These are phyloP conservation scores for Isabelozyma pseudorhagii DNA, from an alignment of 805 yeast genomes.

Conservation along the genomic window DNA sequence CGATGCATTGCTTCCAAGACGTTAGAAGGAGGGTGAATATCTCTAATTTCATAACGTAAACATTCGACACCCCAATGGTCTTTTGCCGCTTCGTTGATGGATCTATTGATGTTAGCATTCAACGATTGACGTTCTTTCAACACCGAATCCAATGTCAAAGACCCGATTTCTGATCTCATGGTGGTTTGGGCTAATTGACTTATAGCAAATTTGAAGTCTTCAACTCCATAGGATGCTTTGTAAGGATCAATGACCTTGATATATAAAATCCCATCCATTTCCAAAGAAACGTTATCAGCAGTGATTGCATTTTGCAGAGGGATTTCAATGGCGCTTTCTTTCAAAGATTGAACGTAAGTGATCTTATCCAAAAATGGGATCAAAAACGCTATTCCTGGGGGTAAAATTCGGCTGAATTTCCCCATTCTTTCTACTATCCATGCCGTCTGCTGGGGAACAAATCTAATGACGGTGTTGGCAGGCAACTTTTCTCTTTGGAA, in stretches of 20 bases:
- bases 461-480: slow-evolving; percentile 69
- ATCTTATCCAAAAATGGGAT: slow-evolving; percentile 73
- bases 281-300: slow-evolving; percentile 79
- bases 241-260: slow-evolving; percentile 77
- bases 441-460: slow-evolving; percentile 88
- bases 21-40: slow-evolving; percentile 81
- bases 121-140: slow-evolving; percentile 71
- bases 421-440: slow-evolving; percentile 94
- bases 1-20: slow-evolving; percentile 90
- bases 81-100: slow-evolving; percentile 77
- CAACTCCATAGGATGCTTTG: slow-evolving; percentile 85
- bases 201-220: slow-evolving; percentile 82
- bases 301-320: slow-evolving; percentile 85
- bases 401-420: slow-evolving; percentile 59
- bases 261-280: slow-evolving; percentile 80
- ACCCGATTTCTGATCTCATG: slow-evolving; percentile 87
- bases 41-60: slow-evolving; percentile 81
- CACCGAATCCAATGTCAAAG: slow-evolving; percentile 74
- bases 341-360: slow-evolving; percentile 76
- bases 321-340: slow-evolving; percentile 82
- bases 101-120: slow-evolving; percentile 70
- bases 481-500: slow-evolving; percentile 66
- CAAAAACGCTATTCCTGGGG: slow-evolving; percentile 75
- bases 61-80: slow-evolving; percentile 83
- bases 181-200: slow-evolving; percentile 87